These are phyloP conservation scores for Mucuna pruriens DNA, from an alignment of 306 rosid genomes.

Conservation along the genomic window DNA sequence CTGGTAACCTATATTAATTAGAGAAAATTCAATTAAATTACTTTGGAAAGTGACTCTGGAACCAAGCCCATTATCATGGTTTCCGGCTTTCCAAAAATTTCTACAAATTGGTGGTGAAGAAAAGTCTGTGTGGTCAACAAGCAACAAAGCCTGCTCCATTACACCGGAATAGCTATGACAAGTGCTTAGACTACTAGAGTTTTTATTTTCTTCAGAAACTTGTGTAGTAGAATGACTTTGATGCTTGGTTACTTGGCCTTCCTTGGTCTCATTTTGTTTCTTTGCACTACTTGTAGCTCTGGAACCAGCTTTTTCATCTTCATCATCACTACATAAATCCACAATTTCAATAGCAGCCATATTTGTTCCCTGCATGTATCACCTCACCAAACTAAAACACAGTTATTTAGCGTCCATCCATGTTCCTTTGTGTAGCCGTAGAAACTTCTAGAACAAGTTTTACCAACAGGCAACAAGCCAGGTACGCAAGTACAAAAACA, in stretches of 20 bases:
- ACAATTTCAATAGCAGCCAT: conserved; percentile 59
- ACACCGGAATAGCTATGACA: conserved; percentile 56
- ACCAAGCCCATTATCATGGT: conserved; percentile 47
- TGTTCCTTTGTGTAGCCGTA: neutral
- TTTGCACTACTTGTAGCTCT: conserved; percentile 6
- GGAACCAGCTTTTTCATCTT: conserved; percentile 43
- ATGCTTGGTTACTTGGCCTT: conserved; percentile 28
- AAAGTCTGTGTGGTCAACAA: conserved; percentile 51
- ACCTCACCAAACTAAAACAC: conserved; percentile 20
- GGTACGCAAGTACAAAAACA: no score
- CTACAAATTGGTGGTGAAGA: conserved; percentile 53
- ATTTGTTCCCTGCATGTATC: conserved; percentile 39
- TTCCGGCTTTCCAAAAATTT: conserved; percentile 87
- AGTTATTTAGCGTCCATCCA: neutral
- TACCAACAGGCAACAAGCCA: no score
- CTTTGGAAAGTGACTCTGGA: conserved; percentile 58
- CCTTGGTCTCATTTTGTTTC: conserved; percentile 26
- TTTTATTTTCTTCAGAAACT: conserved; percentile 52
- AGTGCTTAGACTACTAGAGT: conserved; percentile 50
- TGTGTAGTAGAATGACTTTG: conserved; percentile 29
- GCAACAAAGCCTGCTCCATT: conserved; percentile 54
- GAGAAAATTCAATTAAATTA: conserved; percentile 40
- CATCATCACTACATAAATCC: conserved; percentile 69
- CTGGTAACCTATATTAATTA: conserved; percentile 8
- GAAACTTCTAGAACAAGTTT: no score